Evolutionary conservation across 2,329 filamentous ascomycete genomes (phyloP), one percentile per base, ranked within the genome.

Genomic region (Pseudogymnoascus sp.): DNA sequence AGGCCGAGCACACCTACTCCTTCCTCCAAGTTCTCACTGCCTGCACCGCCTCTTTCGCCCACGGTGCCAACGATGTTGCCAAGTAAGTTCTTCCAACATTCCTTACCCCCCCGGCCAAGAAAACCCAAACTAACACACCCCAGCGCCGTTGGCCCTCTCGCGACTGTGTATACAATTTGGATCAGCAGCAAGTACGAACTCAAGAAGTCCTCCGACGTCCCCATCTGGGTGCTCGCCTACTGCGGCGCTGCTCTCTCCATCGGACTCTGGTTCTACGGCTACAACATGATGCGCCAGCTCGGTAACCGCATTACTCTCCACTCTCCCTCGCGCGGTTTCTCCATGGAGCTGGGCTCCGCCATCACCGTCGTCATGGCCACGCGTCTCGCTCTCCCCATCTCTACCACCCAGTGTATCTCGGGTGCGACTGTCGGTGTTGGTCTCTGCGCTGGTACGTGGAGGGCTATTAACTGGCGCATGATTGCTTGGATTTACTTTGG

Each of bases 11-110:
- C 73, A 75, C 74, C 25, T 81, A 79, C 67, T 79, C 80, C 1
- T 83, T 82, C 68, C 73, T 83, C 40, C 82, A 84, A 71, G 72
- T 84, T 63, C 67, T 83, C 53, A 83, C 81, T 3, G 79, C 79
- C 16, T 79, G 76, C 66, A 80, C 77, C 35, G 77, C 77, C 3
- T 80, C 78, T 1, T 79, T 81, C 65, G 81, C 81, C 4, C 82
- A 92, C 77, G 89, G 89, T 64, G 87, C 89, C 73, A 91, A 92
- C 73, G 88, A 92, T 70, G 85, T 91, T 28, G 84, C 82, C 1
- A 74, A 28, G 28, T 28, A 28, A 28, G 28, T 28, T 28, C 28
- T 28, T 28, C 28, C 28, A 1, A 8, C 28, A 2, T 3, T 3
- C 21, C 21, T 2, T 3, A 21, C 2, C 21, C 21, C 78, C 28